Evolutionary conservation across 164 flowering plant species (phyloP).

Genomic region (Taxillus chinensis): DNA sequence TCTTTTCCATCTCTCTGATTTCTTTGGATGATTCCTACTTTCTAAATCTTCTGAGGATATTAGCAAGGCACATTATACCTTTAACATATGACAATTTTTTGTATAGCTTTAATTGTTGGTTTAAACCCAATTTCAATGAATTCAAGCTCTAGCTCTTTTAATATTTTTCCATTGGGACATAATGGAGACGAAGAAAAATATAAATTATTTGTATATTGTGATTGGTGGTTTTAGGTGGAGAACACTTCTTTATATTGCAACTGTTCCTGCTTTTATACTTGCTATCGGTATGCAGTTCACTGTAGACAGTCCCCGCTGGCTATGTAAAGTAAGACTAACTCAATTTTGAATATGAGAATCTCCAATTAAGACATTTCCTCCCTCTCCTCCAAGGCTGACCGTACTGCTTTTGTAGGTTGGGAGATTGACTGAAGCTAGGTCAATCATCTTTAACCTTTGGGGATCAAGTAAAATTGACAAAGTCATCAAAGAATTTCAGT

Average conservation of each 20-base stretch:
- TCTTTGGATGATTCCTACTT: background rate
- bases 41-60: background rate
- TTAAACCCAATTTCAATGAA: too few relatives aligned
- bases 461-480: slow-evolving; percentile 56
- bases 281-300: slow-evolving; percentile 76
- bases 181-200: too few relatives aligned
- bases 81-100: too few relatives aligned
- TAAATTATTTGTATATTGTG: too few relatives aligned
- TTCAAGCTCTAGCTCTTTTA: too few relatives aligned
- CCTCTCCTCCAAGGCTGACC: background rate
- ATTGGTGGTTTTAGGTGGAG: slow-evolving; percentile 61
- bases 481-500: slow-evolving; percentile 59
- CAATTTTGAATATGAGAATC: background rate
- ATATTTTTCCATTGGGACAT: too few relatives aligned
- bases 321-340: slow-evolving; percentile 50
- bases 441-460: slow-evolving; percentile 52
- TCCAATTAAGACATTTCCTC: background rate
- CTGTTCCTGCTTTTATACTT: slow-evolving; percentile 56
- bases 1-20: too few relatives aligned
- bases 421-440: slow-evolving; percentile 46
- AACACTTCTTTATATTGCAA: slow-evolving; percentile 59
- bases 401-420: slow-evolving; percentile 37
- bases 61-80: too few relatives aligned
- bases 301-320: slow-evolving; percentile 94
- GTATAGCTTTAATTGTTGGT: too few relatives aligned